phyloP scores from a whole-genome alignment of 805 yeast species.

The Candida coleopterorum region DNA sequence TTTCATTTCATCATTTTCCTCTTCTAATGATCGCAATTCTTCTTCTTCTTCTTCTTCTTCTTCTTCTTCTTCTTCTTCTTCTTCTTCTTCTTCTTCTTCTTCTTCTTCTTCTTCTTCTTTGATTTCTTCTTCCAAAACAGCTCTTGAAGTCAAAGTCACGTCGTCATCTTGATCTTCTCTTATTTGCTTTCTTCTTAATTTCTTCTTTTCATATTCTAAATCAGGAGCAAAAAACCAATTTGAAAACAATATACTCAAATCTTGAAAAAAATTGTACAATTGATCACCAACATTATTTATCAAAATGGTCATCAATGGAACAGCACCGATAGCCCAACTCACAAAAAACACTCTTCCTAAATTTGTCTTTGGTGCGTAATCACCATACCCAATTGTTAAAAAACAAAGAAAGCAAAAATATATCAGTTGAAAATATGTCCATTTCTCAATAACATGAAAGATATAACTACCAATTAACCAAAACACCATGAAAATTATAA shows the following conservation, averaged over 20 bases:
- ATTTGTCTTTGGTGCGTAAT: conserved; percentile 54
- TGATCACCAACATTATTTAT: conserved; percentile 70
- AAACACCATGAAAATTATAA: conserved; percentile 47
- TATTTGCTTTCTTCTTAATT: conserved; percentile 1
- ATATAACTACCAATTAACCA: conserved; percentile 73
- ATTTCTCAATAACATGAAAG: conserved; percentile 55
- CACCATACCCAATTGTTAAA: conserved; percentile 84
- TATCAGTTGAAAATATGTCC: conserved; percentile 69
- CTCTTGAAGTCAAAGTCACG: conserved; percentile 7
- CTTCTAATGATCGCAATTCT: neutral
- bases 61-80: neutral
- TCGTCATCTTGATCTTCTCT: conserved; percentile 7
- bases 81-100: conserved; percentile 1
- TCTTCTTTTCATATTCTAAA: conserved; percentile 3
- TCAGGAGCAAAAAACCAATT: conserved; percentile 8
- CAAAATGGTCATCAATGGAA: conserved; percentile 82
- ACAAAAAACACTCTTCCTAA: conserved; percentile 74
- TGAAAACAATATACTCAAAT: conserved; percentile 6
- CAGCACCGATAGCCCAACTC: conserved; percentile 76
- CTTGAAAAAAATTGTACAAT: conserved; percentile 29
- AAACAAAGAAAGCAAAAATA: conserved; percentile 75
- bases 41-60: neutral
- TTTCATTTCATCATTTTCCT: neutral
- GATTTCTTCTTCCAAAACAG: conserved; percentile 9
- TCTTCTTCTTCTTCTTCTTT: conserved; percentile 10